Conservation (phyloP, 345 rosid species). For the Populus pruinosa region DNA sequence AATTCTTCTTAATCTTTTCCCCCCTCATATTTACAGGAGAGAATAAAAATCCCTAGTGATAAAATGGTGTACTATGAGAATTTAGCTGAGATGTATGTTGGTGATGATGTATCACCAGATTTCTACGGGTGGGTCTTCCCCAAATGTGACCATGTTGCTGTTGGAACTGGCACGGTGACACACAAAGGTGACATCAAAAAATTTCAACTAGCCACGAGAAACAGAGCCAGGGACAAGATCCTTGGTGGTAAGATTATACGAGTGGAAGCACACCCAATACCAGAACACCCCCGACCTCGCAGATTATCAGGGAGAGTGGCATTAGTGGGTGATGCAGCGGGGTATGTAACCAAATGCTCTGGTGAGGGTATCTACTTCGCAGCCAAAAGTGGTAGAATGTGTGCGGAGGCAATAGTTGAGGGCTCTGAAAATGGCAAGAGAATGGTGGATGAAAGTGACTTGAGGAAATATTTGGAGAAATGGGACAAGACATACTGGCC, state of each 20-base stretch:
- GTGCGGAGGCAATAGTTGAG: constrained; percentile 84
- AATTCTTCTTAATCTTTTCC: not conserved
- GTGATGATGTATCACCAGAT: constrained; percentile 93
- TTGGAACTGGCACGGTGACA: constrained; percentile 89
- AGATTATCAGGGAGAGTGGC: constrained; percentile 67
- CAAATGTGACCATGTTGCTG: constrained; percentile 93
- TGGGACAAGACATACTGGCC: constrained; percentile 98
- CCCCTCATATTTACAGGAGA: constrained; percentile 49
- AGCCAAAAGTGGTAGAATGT: constrained; percentile 93
- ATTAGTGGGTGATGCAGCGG: constrained; percentile 85
- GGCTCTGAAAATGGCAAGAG: constrained; percentile 79
- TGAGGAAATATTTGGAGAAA: constrained; percentile 90
- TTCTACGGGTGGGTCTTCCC: constrained; percentile 98
- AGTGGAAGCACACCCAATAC: constrained; percentile 91
- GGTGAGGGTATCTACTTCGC: constrained; percentile 96
- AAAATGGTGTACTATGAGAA: constrained; percentile 87
- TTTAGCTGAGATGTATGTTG: constrained; percentile 91
- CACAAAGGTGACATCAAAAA: constrained; percentile 93
- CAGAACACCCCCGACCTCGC: constrained; percentile 84
- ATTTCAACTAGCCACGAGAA: constrained; percentile 79
- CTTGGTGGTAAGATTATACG: constrained; percentile 82
- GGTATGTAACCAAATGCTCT: constrained; percentile 83
- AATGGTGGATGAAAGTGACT: constrained; percentile 80
- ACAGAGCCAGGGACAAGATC: constrained; percentile 89
- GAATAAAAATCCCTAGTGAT: constrained; percentile 74